Base-by-base conservation (phyloP, 1,284 basidiomycete species). In the Earliella scabrosa region DNA sequence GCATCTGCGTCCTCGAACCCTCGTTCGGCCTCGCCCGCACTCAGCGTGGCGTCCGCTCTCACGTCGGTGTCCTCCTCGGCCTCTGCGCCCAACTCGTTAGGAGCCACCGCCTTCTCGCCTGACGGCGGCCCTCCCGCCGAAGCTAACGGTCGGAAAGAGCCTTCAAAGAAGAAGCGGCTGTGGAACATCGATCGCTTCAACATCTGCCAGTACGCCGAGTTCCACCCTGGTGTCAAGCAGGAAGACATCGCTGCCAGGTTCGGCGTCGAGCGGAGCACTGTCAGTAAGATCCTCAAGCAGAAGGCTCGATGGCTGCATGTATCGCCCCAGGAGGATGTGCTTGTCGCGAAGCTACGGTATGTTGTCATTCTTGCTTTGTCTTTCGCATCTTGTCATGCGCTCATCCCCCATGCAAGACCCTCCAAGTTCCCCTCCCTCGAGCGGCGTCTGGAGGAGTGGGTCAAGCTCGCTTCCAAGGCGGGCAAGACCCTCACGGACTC, bases 271-370 rank as follows among this genome's bases (percentile, higher is more conserved):
- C 86, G 94, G 47, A 94, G 91, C 72, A 96, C 93, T n/a, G 90
- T 96, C 68, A 92, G 89, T 74, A 95, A 96, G 76, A 95, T 95
- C 61, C 79, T 96, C 59, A 95, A 95, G 69, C 76, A 91, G 66
- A 92, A 91, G 73, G 79, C 82, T 16, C 86, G 86, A 64, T 96
- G 93, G 93, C 74, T 95, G 66, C 83, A 82, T 56, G 81, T 92
- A 45, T 75, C 79, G 14, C 80, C 82, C 50, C 80, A 83, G 60
- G 82, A 83, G 56, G 78, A 77, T 52, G 73, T 82, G 54, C 77
- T 80, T 43, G 78, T 85, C 43, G 80, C 85, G 14, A 89, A 88
- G 65, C 81, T 88, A 68, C 81, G 88, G 90, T 87, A 68, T 65
- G 29, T n/a, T n/a, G n/a, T n/a, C 74, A 60, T 4, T 26, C 43